These are phyloP conservation scores for Solanum pinnatisectum DNA, from an alignment of 257 asterid species.

Conservation along the genomic window DNA sequence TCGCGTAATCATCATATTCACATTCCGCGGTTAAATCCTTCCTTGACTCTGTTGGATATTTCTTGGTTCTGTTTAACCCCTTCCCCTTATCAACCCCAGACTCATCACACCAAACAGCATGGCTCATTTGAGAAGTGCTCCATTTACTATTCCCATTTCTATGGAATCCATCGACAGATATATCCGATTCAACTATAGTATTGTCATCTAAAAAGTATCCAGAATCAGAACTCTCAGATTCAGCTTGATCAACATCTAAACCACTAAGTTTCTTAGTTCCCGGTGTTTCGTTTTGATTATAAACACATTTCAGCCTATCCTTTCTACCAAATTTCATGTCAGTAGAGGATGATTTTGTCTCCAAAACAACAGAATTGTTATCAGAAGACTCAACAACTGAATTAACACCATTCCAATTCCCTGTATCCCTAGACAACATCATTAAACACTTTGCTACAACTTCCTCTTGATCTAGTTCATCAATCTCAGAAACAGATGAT, in stretches of 20 bases:
- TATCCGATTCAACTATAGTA: constrained; percentile 62
- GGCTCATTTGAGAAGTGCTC: constrained; percentile 7
- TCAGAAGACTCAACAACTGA: constrained; percentile 85
- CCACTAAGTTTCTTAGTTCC: constrained; percentile 11
- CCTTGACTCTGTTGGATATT: constrained; percentile 17
- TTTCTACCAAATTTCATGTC: constrained; percentile 34
- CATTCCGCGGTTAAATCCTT: constrained; percentile 10
- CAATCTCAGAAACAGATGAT: constrained; percentile 72
- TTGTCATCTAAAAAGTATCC: constrained; percentile 76
- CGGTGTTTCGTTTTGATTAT: constrained; percentile 11
- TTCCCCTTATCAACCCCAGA: constrained; percentile 17
- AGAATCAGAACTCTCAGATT: constrained; percentile 69
- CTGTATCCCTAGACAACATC: constrained; percentile 72
- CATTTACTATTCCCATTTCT: constrained; percentile 13
- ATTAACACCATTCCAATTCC: constrained; percentile 37
- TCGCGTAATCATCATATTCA: constrained; percentile 12
- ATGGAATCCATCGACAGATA: constrained; percentile 38
- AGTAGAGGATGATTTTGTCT: constrained; percentile 66
- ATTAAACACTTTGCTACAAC: constrained; percentile 59
- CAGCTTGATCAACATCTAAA: constrained; percentile 21
- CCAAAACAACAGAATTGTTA: constrained; percentile 68
- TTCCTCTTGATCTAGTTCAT: constrained; percentile 66
- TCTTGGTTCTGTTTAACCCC: constrained; percentile 22
- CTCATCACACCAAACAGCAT: constrained; percentile 21
- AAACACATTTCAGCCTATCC: constrained; percentile 2